Evolutionary conservation across 345 rosid genomes (phyloP), one percentile per base, ranked within the genome.

Genomic region (Noccaea bulbosa): DNA sequence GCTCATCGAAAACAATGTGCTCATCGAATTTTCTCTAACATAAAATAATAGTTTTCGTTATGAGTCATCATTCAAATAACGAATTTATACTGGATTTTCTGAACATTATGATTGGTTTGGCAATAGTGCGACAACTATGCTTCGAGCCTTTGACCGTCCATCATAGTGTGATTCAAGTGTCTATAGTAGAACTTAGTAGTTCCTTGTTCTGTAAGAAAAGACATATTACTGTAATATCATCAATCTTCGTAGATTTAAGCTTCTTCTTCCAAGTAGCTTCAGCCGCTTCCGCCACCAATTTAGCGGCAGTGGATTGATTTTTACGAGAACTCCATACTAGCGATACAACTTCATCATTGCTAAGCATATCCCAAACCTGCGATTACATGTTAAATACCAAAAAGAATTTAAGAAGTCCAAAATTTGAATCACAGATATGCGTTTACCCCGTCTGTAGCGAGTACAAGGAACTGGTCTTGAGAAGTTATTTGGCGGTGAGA

Each of bases 341-440:
- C 0, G 85, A 72, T 0, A 75, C 83, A 35, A 86, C 94, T 77
- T 92, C 81, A 9, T 79, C 67, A 77, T 88, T 92, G 47, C 78
- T 83, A 44, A 92, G 92, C 80, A 89, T 91, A 81, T 92, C 94
- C 89, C 93, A 89, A 37, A 92, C 87, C 97, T 92, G 3, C 1
- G 4, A 11, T 9, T 17, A 50, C 35, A 46, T 57, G 20, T 12
- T 57, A 16, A 65, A 16, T 24, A 53, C 35, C 12, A 46, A 46
- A 0, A 22, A 8, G 5, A 11, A 40, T 27, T 20, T 38, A 37
- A 17, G 22, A 22, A 5, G 35, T 3, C 24, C 33, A 16, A 30
- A 61, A 41, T 16, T 17, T 61, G 44, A 61, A 51, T 15, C 11
- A 24, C 11, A 24, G 7, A 12, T 20, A 1, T 39, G 54, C 0